Evolutionary conservation across 768 basidiomycete genomes (phyloP).

Genomic region (Agaricus sinodeliciosus): DNA sequence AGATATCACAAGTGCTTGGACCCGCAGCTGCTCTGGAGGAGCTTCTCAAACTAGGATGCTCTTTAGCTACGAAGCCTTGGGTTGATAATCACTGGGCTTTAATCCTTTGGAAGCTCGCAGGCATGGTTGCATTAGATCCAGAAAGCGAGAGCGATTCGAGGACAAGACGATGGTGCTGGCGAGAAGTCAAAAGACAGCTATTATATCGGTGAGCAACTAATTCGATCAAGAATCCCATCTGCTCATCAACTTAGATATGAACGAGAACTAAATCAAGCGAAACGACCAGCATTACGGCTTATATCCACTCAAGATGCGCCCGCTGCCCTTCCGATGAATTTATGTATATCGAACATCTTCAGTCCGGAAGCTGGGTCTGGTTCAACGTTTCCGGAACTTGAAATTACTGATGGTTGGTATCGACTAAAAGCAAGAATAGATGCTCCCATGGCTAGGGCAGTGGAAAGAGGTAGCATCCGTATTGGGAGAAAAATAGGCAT

Average conservation of each 20-base stretch:
- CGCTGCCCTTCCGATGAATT: slow-evolving; percentile 71
- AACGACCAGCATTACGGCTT: slow-evolving; percentile 75
- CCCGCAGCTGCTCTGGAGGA: slow-evolving; percentile 49
- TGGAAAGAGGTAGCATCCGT: slow-evolving; percentile 55
- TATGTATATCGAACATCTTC: slow-evolving; percentile 72
- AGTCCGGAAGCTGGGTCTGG: slow-evolving; percentile 35
- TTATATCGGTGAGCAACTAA: slow-evolving; percentile 61
- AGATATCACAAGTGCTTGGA: slow-evolving; percentile 30
- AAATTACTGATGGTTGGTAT: slow-evolving; percentile 99
- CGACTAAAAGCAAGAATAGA: slow-evolving; percentile 74
- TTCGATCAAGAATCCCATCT: background rate
- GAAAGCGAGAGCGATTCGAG: slow-evolving; percentile 37
- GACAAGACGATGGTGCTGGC: slow-evolving; percentile 72
- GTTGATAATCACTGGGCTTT: slow-evolving; percentile 88
- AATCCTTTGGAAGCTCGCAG: slow-evolving; percentile 93
- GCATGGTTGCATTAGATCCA: slow-evolving; percentile 74
- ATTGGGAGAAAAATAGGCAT: slow-evolving; percentile 82
- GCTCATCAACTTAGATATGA: slow-evolving; percentile 60
- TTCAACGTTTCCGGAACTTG: slow-evolving; percentile 57
- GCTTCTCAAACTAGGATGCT: slow-evolving; percentile 53
- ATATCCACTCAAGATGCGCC: slow-evolving; percentile 82
- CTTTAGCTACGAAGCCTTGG: slow-evolving; percentile 70
- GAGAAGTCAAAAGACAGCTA: slow-evolving; percentile 75
- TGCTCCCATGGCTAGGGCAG: slow-evolving; percentile 60
- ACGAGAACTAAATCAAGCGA: slow-evolving; percentile 70